Base-by-base conservation (phyloP, 2,329 filamentous ascomycete species). In the Pseudogymnoascus sp. region DNA sequence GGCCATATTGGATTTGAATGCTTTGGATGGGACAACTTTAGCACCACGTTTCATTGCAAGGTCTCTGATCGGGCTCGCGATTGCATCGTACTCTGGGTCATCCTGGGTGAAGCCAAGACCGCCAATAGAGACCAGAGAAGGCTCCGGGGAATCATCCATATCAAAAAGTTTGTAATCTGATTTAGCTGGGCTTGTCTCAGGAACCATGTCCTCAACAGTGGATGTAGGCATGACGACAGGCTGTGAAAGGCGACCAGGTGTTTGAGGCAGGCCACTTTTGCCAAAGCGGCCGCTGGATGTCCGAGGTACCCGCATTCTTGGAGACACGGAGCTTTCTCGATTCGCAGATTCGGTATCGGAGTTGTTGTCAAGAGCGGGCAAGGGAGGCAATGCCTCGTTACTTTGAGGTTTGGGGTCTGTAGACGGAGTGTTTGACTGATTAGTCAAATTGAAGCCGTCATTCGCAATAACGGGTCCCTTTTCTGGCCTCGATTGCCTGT, bases 171-270 rank as follows among this genome's bases (percentile, higher is more conserved):
- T 53, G 6, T 22, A 61, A 30, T 4, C 66, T 62, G 15, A 67
- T 58, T 18, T 61, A 38, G n/a, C 60, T 60, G 70, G 71, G 50
- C 69, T 71, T 3, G 70, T 71, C 57, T 72, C 71, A n/a, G 67
- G 71, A 9, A 72, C 59, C 6, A 63, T 68, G 7, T 37, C 60
- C 28, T 66, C 64, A 15, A 11, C n/a, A 18, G 47, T 35, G 18
- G 47, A 53, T 20, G 11, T 12, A 33, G 47, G 15, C 25, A 53
- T 33, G 3, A 4, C 6, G n/a, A 33, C 28, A 53, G 1, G 8
- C n/a, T 58, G 57, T 14, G 57, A 37, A 25, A 41, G 57, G 14
- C 20, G 57, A 25, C 37, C 37, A 14, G 37, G 57, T 14, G 35
- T 58, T 6, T 37, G 57, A 6, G 35, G 57, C 33, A 30, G 33